phyloP scores from a whole-genome alignment of 2,329 filamentous ascomycete genomes.

The Reticulascus tulasneorum region DNA sequence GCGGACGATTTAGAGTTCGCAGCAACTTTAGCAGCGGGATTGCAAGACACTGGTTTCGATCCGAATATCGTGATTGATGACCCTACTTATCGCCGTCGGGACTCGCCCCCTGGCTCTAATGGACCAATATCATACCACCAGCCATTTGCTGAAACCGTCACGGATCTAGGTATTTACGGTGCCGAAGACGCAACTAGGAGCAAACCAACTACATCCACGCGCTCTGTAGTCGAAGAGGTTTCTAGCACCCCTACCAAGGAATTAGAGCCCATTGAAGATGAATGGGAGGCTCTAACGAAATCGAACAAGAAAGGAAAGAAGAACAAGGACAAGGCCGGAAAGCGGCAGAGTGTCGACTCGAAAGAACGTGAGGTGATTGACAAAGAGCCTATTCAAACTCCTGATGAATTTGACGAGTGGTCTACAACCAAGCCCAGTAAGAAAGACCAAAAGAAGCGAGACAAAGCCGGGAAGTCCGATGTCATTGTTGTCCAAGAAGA shows the following conservation, averaged over 20 bases:
- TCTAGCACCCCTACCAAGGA: slow-evolving; percentile 27
- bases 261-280: slow-evolving; percentile 17
- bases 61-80: slow-evolving; percentile 67
- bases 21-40: slow-evolving; percentile 63
- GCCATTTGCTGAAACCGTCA: slow-evolving; percentile 45
- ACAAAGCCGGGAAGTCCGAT: slow-evolving; percentile 27
- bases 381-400: background rate
- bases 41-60: slow-evolving; percentile 67
- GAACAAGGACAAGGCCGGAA: slow-evolving; percentile 39
- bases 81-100: slow-evolving; percentile 57
- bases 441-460: slow-evolving; percentile 37
- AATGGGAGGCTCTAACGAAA: slow-evolving; percentile 23
- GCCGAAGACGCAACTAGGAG: slow-evolving; percentile 29
- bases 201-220: slow-evolving; percentile 1
- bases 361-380: no score
- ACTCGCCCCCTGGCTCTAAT: slow-evolving; percentile 59
- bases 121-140: slow-evolving; percentile 43
- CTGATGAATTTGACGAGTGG: background rate
- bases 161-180: slow-evolving; percentile 34
- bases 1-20: slow-evolving; percentile 66
- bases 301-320: slow-evolving; percentile 47
- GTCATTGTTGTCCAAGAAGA: slow-evolving; percentile 24
- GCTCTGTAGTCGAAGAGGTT: slow-evolving; percentile 37
- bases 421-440: slow-evolving; percentile 22
- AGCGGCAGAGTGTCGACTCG: slow-evolving; percentile 29